Base-by-base conservation (phyloP, 2,329 filamentous ascomycete genomes). In the Raffaelea ambrosiae region DNA sequence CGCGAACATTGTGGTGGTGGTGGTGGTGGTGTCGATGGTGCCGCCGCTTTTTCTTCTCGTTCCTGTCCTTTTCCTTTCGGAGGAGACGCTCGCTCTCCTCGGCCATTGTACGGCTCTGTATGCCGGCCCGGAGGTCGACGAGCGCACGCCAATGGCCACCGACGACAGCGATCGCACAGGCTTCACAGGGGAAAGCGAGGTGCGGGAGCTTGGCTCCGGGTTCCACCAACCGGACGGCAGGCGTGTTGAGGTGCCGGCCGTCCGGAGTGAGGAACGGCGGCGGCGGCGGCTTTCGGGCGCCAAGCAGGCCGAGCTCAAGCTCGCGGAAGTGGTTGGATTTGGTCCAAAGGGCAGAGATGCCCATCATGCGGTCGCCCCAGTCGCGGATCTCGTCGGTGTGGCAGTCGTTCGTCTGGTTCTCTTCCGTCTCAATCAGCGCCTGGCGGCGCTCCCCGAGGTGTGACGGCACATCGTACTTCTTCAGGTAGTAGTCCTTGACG, bases 151-250 rank as follows among this genome's bases (percentile, higher is more conserved):
- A 16, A 9, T 16, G 9, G 31, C 9, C 9, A 16, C 75, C 75
- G 1, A 81, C 56, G 3, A 64, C 63, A 2, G 72, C 66, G 13
- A 80, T 58, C 23, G 76, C 69, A 51, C 77, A 81, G 2, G 74
- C 76, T 54, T 77, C 70, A 52, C 77, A 81, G 14, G 63, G 60
- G 14, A 22, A 21, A 7, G n/a, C 20, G 26, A 57, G 46, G 33
- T 51, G 53, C 16, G 16, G 22, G 35, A 44, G 51, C n/a, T n/a
- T n/a, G n/a, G n/a, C n/a, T n/a, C n/a, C n/a, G n/a, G n/a, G n/a
- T n/a, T n/a, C n/a, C n/a, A n/a, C n/a, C n/a, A n/a, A n/a, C n/a
- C n/a, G n/a, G n/a, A n/a, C n/a, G n/a, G n/a, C n/a, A n/a, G n/a
- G n/a, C n/a, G n/a, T n/a, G n/a, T n/a, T n/a, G n/a, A n/a, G n/a